Evolutionary conservation across 2,329 filamentous ascomycete species (phyloP).

Genomic region (Aspergillus carbonarius): DNA sequence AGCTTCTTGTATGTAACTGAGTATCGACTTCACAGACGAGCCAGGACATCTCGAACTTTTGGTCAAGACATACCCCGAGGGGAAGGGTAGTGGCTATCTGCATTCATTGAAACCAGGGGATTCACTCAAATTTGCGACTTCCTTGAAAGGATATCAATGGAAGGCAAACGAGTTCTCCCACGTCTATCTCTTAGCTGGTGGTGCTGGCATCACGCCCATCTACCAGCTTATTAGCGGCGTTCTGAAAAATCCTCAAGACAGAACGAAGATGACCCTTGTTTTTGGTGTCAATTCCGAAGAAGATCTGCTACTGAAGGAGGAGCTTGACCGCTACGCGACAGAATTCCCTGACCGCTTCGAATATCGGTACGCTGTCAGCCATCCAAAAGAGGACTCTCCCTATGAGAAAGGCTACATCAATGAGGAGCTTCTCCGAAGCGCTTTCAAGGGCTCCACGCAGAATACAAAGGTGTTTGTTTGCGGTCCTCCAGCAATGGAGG

Average conservation of each 20-base stretch:
- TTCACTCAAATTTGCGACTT: conserved; percentile 56
- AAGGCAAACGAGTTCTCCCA: conserved; percentile 49
- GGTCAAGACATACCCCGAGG: conserved; percentile 67
- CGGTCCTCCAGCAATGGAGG: conserved; percentile 67
- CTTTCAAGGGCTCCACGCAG: conserved; percentile 41
- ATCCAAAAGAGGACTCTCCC: conserved; percentile 38
- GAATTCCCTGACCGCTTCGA: conserved; percentile 57
- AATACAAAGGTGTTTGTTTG: conserved; percentile 65
- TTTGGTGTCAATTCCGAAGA: conserved; percentile 65
- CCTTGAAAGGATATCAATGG: conserved; percentile 58
- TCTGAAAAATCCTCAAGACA: conserved; percentile 60
- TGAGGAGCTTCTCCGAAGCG: conserved; percentile 55
- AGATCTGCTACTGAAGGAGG: conserved; percentile 59
- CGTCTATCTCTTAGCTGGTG: conserved; percentile 67
- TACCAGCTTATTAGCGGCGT: conserved; percentile 65
- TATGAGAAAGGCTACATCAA: conserved; percentile 49
- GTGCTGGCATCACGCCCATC: conserved; percentile 70
- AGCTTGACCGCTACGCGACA: conserved; percentile 54
- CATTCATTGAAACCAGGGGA: conserved; percentile 65
- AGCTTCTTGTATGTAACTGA: background rate
- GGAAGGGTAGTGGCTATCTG: conserved; percentile 64
- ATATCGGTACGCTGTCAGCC: conserved; percentile 58
- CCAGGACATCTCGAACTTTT: conserved; percentile 62
- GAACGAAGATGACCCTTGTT: conserved; percentile 63
- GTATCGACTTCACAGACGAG: conserved; percentile 44